Base-by-base conservation (phyloP, 371 early-diverging fungal species). In the Syncephalastrum contaminatum region DNA sequence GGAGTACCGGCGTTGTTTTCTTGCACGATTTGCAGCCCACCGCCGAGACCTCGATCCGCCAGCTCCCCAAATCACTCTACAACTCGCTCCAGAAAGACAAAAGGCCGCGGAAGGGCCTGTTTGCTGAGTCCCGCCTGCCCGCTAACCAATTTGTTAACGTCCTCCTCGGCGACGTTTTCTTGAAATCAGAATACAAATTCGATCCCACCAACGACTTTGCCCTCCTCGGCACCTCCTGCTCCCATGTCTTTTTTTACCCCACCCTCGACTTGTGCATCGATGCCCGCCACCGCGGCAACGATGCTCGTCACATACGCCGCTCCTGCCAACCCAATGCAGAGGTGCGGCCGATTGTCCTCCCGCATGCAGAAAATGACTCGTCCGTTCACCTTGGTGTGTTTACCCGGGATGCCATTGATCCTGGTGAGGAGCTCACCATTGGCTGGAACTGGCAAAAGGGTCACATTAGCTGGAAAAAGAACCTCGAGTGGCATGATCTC, bases 241-340 rank as follows among this genome's bases (percentile, higher is more conserved):
- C 89, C 1, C 86, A 84, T 67, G 88, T 93, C 1, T 84, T 87
- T 25, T 82, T 88, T 51, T 87, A 91, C 58, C 88, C 87, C 0
- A 77, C 82, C 4, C 48, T 88, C n/a, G 81, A 89, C 46, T 73
- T 90, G 4, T 84, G 78, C 36, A 84, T 94, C 2, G 93, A 94
- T 63, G 86, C 90, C 44, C 82, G 95, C 22, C 66, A 77, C 15
- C 71, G 73, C 24, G 91, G 90, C 10, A 82, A 84, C 14, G 87
- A 89, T 43, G 81, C 85, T 10, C 77, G 92, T 4, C 88, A 80
- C 60, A 71, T 88, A 21, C 79, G 95, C 25, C 75, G 85, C 44
- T 87, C 84, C 21, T 94, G 95, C 60, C 58, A 61, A 10, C 84
- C 88, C 20, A 94, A 93, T 60, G 82, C 86, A 12, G 87, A 78